Evolutionary conservation across 805 yeast genomes (phyloP).

Genomic region (Candida michaelii): DNA sequence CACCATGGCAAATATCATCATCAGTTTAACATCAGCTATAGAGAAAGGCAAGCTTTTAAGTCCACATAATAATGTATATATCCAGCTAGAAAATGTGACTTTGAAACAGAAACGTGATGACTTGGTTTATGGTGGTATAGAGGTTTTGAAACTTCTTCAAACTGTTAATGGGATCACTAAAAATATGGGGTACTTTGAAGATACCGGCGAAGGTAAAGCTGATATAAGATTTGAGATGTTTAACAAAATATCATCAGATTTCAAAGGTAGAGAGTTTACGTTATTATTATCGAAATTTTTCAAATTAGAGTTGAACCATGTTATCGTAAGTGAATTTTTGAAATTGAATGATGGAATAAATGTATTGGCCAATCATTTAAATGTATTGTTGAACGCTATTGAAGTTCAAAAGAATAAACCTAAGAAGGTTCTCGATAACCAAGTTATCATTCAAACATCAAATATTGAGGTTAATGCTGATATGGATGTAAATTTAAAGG

Average conservation of each 20-base stretch:
- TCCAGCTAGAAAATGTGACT: conserved; percentile 26
- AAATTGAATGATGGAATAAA: conserved; percentile 4
- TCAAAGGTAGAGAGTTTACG: conserved; percentile 14
- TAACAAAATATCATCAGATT: conserved; percentile 13
- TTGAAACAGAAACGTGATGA: conserved; percentile 44
- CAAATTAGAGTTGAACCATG: conserved; percentile 9
- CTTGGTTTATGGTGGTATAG: conserved; percentile 50
- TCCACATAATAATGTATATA: conserved; percentile 26
- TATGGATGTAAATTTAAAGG: conserved; percentile 20
- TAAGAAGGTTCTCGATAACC: conserved; percentile 11
- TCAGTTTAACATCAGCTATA: conserved; percentile 51
- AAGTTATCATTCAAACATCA: conserved; percentile 42
- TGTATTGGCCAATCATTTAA: background rate
- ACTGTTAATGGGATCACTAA: conserved; percentile 18
- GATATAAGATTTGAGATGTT: conserved; percentile 57
- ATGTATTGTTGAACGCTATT: conserved; percentile 3
- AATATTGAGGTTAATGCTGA: conserved; percentile 26
- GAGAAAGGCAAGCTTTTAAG: conserved; percentile 42
- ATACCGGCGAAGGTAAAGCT: conserved; percentile 25
- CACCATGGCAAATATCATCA: conserved; percentile 31
- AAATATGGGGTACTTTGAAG: conserved; percentile 27
- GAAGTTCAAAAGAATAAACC: conserved; percentile 7
- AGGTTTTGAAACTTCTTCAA: conserved; percentile 27
- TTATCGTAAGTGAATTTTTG: conserved; percentile 2
- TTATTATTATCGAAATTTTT: conserved; percentile 14